These are phyloP conservation scores for Xylaria grammica DNA, from an alignment of 495 filamentous ascomycete species.

Conservation along the genomic window DNA sequence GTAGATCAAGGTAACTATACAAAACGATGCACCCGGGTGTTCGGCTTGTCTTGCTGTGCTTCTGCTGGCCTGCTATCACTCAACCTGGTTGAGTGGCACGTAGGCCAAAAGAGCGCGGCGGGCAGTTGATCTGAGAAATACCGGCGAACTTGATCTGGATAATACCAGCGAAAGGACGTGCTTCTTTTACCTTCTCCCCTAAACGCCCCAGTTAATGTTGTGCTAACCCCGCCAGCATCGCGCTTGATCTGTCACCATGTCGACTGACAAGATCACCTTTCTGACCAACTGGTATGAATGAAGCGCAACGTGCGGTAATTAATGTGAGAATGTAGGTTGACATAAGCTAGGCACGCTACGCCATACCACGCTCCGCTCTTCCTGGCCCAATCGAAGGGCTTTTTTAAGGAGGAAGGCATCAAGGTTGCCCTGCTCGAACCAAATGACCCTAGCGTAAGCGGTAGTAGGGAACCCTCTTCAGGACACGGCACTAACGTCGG, in stretches of 20 bases:
- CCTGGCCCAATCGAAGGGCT: slow-evolving; percentile 72
- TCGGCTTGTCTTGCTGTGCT: slow-evolving; percentile 21
- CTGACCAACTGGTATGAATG: slow-evolving; percentile 69
- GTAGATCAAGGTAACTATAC: slow-evolving; percentile 63
- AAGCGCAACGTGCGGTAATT: slow-evolving; percentile 16
- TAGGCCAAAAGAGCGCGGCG: slow-evolving; percentile 5
- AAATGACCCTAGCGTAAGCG: slow-evolving; percentile 65
- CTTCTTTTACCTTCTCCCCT: slow-evolving; percentile 59
- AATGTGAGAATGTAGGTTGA: slow-evolving; percentile 26
- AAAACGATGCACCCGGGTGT: slow-evolving; percentile 51
- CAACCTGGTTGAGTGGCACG: not conserved
- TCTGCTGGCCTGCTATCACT: slow-evolving; percentile 7
- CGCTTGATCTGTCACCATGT: slow-evolving; percentile 56
- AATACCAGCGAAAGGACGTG: slow-evolving; percentile 85
- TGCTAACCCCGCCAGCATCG: slow-evolving; percentile 42
- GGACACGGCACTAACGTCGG: not conserved
- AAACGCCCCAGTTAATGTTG: slow-evolving; percentile 29
- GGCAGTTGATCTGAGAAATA: slow-evolving; percentile 38
- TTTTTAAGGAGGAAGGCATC: slow-evolving; percentile 70
- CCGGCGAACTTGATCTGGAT: slow-evolving; percentile 76
- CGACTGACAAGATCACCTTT: slow-evolving; percentile 78
- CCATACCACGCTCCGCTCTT: slow-evolving; percentile 76
- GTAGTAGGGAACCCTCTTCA: not conserved
- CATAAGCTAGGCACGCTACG: slow-evolving; percentile 66
- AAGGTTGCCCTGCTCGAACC: slow-evolving; percentile 74